phyloP scores from a whole-genome alignment of 768 basidiomycete genomes.

The Sarcomyxa edulis region DNA sequence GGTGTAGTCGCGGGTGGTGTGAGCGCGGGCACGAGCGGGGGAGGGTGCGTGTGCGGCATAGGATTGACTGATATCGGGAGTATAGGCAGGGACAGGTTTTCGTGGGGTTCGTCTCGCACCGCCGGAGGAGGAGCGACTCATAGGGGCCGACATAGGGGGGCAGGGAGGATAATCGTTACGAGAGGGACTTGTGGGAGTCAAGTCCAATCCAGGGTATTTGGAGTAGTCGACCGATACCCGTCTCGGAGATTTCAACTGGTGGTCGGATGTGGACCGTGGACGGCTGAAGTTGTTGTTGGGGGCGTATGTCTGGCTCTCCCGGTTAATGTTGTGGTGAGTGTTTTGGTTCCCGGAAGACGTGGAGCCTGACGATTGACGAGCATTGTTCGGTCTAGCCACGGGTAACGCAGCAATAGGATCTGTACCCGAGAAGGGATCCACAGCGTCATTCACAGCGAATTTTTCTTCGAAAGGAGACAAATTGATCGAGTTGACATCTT shows the following conservation, averaged over 20 bases:
- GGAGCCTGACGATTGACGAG: no score
- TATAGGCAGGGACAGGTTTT: slow-evolving; percentile 56
- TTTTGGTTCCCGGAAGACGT: no score
- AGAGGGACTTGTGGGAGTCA: neutral
- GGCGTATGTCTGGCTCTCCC: no score
- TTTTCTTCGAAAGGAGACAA: slow-evolving; percentile 3
- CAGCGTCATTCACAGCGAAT: neutral
- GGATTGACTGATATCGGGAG: slow-evolving; percentile 21
- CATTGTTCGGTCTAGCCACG: no score
- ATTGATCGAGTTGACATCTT: slow-evolving; percentile 3
- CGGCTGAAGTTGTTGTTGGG: neutral
- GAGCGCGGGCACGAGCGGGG: slow-evolving; percentile 7
- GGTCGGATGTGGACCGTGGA: neutral
- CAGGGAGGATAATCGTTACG: neutral
- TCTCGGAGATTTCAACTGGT: neutral
- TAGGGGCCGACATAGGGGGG: slow-evolving; percentile 3
- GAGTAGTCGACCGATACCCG: slow-evolving; percentile 1
- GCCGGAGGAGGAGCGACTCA: slow-evolving; percentile 3
- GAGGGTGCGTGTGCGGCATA: slow-evolving; percentile 14
- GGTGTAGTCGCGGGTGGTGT: neutral
- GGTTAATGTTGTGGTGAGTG: neutral
- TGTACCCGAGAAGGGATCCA: no score
- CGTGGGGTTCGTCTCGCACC: slow-evolving; percentile 28
- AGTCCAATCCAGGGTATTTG: neutral
- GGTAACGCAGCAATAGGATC: no score